Evolutionary conservation across 2,329 filamentous ascomycete genomes (phyloP).

Genomic region (Monascus ruber): DNA sequence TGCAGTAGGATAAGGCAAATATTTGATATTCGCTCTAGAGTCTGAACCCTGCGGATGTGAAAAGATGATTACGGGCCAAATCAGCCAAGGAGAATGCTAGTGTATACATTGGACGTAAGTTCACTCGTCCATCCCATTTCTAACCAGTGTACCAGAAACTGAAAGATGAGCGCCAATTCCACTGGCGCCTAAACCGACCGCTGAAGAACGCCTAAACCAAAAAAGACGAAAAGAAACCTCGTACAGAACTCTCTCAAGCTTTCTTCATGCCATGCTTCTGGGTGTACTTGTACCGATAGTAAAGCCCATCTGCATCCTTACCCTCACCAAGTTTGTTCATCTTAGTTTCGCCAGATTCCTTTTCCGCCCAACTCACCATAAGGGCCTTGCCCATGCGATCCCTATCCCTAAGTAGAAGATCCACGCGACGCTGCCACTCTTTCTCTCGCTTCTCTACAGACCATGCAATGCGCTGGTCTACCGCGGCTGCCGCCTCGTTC

Average conservation of each 20-base stretch:
- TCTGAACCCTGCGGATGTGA: no score
- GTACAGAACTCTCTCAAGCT: background rate
- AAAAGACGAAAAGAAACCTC: background rate
- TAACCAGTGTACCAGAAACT: no score
- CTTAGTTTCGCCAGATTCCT: conserved; percentile 23
- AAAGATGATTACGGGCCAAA: no score
- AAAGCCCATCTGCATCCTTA: conserved; percentile 15
- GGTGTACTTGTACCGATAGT: conserved; percentile 28
- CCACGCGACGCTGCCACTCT: conserved; percentile 31
- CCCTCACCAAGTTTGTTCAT: conserved; percentile 14
- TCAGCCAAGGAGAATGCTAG: no score
- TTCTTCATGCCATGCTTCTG: conserved; percentile 8
- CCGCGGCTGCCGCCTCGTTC: conserved; percentile 26
- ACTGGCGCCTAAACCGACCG: no score
- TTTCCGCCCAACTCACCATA: conserved; percentile 31
- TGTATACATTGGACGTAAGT: no score
- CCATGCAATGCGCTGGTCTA: conserved; percentile 29
- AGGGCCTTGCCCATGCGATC: conserved; percentile 30
- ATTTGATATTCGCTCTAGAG: no score
- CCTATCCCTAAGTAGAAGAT: conserved; percentile 29
- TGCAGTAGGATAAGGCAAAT: no score
- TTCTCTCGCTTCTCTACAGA: conserved; percentile 32
- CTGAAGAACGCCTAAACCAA: background rate
- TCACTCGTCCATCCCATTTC: no score
- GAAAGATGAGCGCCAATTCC: no score